Evolutionary conservation across 768 basidiomycete species (phyloP), one percentile per base, ranked within the genome.

Genomic region (Phaeotremella skinneri): DNA sequence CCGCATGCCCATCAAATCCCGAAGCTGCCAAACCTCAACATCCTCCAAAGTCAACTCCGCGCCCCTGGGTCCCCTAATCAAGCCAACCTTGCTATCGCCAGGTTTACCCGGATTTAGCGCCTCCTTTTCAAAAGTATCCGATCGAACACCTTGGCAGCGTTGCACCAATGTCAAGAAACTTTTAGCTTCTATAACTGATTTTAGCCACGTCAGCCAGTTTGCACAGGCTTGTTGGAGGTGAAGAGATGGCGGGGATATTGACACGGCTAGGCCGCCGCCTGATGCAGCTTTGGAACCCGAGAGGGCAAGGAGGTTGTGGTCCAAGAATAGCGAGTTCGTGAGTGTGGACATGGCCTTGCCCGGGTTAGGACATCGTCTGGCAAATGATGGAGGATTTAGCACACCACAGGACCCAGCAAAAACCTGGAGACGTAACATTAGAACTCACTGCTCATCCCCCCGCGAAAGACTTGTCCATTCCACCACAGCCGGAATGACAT

Each of bases 261-360:
- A 56, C 31, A 69, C 52, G 21, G 62, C 54, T 9, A 72, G 49
- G n/a, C 67, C 65, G 16, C 70, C 70, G n/a, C 63, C 65, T 32
- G 62, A 52, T 2, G 58, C 39, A 1, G 58, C 58, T 2, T 48
- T 48, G 4, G 56, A 56, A 3, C 63, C 63, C 14, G 69, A 64
- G 16, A 70, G 26, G 1, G 41, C 26, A 4, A 62, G 63, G 17
- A 67, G 49, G 6, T 50, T 42, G 16, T 62, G 34, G 29, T 68
- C 67, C 16, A 67, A 58, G 13, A 57, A 59, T 13, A 72, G 54
- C 14, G 55, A 52, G 14, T 49, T 37, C 2, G 53, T 45, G 4
- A 71, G 49, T 2, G 64, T 57, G 6, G 62, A 58, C 57, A 51
- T 66, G 2, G 69, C 52, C 20, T 51, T 55, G 13, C 51, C 62